These are phyloP conservation scores for Lomentospora prolificans DNA, from an alignment of 2,329 filamentous ascomycete genomes.

Conservation along the genomic window DNA sequence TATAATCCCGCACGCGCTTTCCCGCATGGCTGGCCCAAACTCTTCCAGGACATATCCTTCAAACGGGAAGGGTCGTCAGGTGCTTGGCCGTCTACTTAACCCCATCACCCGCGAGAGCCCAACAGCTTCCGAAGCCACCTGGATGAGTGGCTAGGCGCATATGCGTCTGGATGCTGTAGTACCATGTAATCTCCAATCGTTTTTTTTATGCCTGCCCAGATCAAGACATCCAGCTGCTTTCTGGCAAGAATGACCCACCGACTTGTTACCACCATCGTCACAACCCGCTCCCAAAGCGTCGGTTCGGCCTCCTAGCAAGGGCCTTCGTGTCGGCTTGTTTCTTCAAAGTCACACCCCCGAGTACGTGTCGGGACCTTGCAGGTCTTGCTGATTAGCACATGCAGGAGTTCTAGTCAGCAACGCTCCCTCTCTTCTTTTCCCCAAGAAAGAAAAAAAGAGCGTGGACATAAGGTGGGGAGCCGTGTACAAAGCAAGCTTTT, in stretches of 20 bases:
- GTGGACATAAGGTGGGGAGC: too few relatives aligned
- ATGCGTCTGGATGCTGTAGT: background rate
- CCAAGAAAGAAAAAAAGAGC: too few relatives aligned
- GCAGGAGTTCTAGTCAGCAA: background rate
- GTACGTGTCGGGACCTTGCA: slow-evolving; percentile 7
- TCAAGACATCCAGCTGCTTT: background rate
- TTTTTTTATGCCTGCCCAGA: background rate
- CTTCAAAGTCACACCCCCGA: too few relatives aligned
- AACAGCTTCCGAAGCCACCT: too few relatives aligned
- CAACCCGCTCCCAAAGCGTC: background rate
- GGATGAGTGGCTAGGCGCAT: background rate
- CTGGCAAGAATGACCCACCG: background rate
- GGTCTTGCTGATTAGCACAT: background rate
- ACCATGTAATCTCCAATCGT: background rate
- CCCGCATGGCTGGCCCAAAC: background rate
- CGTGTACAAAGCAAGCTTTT: background rate
- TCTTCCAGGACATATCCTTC: background rate
- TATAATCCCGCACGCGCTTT: background rate
- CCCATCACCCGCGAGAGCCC: too few relatives aligned
- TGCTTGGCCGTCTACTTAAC: background rate
- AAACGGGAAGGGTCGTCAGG: background rate
- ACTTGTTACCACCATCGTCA: background rate
- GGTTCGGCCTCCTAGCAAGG: background rate
- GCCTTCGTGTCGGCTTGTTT: too few relatives aligned
- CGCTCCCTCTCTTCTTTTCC: background rate